Evolutionary conservation across 257 asterid genomes (phyloP).

Genomic region (Jaltomata sinuosa): DNA sequence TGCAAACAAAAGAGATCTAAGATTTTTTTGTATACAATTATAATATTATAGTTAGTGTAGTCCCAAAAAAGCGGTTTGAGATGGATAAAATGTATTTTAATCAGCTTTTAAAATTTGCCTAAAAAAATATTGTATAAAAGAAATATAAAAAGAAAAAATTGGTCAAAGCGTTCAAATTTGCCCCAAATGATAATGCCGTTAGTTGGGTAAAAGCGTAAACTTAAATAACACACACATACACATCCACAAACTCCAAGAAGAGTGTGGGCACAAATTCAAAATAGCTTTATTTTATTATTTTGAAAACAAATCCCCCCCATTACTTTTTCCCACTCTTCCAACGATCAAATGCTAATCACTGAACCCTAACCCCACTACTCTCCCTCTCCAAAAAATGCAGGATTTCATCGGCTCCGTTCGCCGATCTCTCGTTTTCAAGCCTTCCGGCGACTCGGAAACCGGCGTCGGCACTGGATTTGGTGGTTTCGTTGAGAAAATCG

Average conservation of each 20-base stretch:
- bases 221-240: neutral
- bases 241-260: neutral
- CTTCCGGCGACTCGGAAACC: constrained; percentile 24
- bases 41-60: too few relatives aligned
- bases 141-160: neutral
- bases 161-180: neutral
- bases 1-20: too few relatives aligned
- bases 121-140: neutral
- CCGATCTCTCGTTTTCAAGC: constrained; percentile 88
- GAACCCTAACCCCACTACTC: constrained; percentile 18
- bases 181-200: neutral
- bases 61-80: too few relatives aligned
- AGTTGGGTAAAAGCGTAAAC: neutral
- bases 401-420: constrained; percentile 93
- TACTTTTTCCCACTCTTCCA: constrained; percentile 23
- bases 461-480: constrained; percentile 40
- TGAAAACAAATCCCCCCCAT: constrained; percentile 19
- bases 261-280: neutral
- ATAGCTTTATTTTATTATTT: constrained; percentile 25
- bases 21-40: too few relatives aligned
- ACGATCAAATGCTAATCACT: constrained; percentile 21
- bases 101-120: neutral
- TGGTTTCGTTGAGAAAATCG: constrained; percentile 89
- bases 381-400: constrained; percentile 38
- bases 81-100: too few relatives aligned